Conservation (phyloP, 2,329 filamentous ascomycete genomes). For the Penicillium sp. region DNA sequence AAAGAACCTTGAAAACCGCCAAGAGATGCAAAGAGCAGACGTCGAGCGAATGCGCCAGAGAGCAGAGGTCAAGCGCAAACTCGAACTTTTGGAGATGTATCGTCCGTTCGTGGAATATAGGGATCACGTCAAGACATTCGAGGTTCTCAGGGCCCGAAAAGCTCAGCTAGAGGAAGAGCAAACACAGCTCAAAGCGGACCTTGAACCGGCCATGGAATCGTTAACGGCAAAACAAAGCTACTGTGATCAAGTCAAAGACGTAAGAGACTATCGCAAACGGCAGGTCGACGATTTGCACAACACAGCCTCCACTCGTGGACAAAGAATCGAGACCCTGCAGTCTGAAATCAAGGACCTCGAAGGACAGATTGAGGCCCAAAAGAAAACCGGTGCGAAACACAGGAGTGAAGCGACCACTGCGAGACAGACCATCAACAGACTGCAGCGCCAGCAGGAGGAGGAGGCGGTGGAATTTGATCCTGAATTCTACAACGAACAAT, state of each 20-base stretch:
- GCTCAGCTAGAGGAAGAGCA: slow-evolving; percentile 58
- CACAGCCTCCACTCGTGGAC: slow-evolving; percentile 41
- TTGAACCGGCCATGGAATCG: slow-evolving; percentile 67
- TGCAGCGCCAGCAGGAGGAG: slow-evolving; percentile 64
- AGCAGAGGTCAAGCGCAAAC: slow-evolving; percentile 62
- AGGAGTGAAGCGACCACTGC: slow-evolving; percentile 52
- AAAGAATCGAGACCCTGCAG: slow-evolving; percentile 42
- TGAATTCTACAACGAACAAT: slow-evolving; percentile 67
- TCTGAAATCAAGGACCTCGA: slow-evolving; percentile 38
- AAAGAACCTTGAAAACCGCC: slow-evolving; percentile 66
- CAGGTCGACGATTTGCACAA: slow-evolving; percentile 56
- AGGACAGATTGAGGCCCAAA: slow-evolving; percentile 51
- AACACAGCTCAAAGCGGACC: slow-evolving; percentile 57
- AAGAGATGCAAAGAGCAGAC: slow-evolving; percentile 72
- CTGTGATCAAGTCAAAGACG: slow-evolving; percentile 51
- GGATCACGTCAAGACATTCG: slow-evolving; percentile 50
- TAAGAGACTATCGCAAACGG: slow-evolving; percentile 55
- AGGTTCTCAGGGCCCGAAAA: slow-evolving; percentile 55
- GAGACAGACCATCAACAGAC: slow-evolving; percentile 58
- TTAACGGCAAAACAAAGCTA: slow-evolving; percentile 72
- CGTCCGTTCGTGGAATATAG: slow-evolving; percentile 66
- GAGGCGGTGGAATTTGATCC: slow-evolving; percentile 67
- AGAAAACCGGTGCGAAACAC: slow-evolving; percentile 50
- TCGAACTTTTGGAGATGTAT: slow-evolving; percentile 64
- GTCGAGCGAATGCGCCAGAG: slow-evolving; percentile 80